A percentile compares a stretch with the other conserved stretches of the same genome.
Evolutionary conservation across 1,139 yeast genomes (phyloP).

Genomic region (Lodderomyces jiufengensis): DNA sequence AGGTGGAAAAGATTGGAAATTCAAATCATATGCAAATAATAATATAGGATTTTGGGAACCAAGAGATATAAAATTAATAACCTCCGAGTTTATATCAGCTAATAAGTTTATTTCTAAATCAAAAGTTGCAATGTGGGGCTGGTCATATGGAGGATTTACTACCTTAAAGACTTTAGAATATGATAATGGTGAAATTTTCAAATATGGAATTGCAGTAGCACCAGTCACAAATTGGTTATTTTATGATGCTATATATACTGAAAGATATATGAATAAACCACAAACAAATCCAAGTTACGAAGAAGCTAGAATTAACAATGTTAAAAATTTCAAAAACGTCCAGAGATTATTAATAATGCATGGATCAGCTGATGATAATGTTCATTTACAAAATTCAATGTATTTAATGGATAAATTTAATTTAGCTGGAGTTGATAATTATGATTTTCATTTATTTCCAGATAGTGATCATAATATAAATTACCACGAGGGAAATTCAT

Average conservation of each 20-base stretch:
- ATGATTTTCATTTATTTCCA: slow-evolving; percentile 87
- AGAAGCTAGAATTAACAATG: slow-evolving; percentile 44
- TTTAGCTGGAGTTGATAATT: slow-evolving; percentile 62
- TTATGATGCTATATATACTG: slow-evolving; percentile 80
- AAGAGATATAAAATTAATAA: slow-evolving; percentile 67
- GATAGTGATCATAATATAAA: slow-evolving; percentile 86
- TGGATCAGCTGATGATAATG: slow-evolving; percentile 97
- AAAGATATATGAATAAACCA: slow-evolving; percentile 81
- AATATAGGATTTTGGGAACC: slow-evolving; percentile 87
- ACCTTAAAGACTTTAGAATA: slow-evolving; percentile 68
- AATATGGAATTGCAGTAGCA: slow-evolving; percentile 77
- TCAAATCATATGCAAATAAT: slow-evolving; percentile 62
- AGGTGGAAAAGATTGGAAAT: slow-evolving; percentile 81
- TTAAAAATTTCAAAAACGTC: slow-evolving; percentile 43
- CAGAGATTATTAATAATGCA: slow-evolving; percentile 79
- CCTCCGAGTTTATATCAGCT: slow-evolving; percentile 54
- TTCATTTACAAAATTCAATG: slow-evolving; percentile 84
- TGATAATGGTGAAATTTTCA: slow-evolving; percentile 59
- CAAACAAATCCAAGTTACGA: slow-evolving; percentile 48
- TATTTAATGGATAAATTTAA: slow-evolving; percentile 72
- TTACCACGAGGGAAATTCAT: slow-evolving; percentile 72
- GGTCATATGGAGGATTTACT: slow-evolving; percentile 82
- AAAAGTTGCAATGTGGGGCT: slow-evolving; percentile 84
- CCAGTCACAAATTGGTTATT: slow-evolving; percentile 79
- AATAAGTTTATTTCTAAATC: slow-evolving; percentile 56